A percentile compares a stretch with the other conserved stretches of the same genome.
Evolutionary conservation across 139 green algal species (phyloP).

Genomic region (Closterium sp.): DNA sequence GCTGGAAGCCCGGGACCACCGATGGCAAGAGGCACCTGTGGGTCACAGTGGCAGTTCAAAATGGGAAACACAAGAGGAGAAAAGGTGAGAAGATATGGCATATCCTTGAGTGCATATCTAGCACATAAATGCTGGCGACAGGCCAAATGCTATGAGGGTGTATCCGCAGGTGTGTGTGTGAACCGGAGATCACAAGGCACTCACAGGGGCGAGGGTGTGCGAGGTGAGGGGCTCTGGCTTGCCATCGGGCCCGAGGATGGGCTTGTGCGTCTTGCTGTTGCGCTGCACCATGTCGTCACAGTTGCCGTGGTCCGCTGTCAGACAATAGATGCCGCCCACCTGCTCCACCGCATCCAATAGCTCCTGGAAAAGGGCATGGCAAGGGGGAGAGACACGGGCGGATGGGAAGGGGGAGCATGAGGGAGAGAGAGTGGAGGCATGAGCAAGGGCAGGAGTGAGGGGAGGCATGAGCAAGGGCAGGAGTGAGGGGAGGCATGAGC

Average conservation of each 20-base stretch:
- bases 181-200: no score
- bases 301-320: conserved; percentile 94
- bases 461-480: neutral
- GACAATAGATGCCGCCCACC: conserved; percentile 69
- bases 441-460: neutral
- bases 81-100: no score
- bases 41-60: neutral
- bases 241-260: conserved; percentile 64
- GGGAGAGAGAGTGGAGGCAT: neutral
- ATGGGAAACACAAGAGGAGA: neutral
- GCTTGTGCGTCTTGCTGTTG: conserved; percentile 79
- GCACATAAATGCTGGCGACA: no score
- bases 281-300: conserved; percentile 95
- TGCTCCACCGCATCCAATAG: conserved; percentile 58
- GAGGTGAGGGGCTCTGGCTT: conserved; percentile 80
- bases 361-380: neutral
- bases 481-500: no score
- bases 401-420: no score
- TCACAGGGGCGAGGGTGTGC: conserved; percentile 87
- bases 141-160: neutral
- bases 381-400: neutral
- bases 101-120: no score
- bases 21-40: conserved; percentile 78
- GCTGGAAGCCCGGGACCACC: conserved; percentile 81
- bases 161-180: no score